Evolutionary conservation across 352 stramenopile genomes (phyloP), one percentile per base, ranked within the genome.

Genomic region (Phytophthora brassicae): DNA sequence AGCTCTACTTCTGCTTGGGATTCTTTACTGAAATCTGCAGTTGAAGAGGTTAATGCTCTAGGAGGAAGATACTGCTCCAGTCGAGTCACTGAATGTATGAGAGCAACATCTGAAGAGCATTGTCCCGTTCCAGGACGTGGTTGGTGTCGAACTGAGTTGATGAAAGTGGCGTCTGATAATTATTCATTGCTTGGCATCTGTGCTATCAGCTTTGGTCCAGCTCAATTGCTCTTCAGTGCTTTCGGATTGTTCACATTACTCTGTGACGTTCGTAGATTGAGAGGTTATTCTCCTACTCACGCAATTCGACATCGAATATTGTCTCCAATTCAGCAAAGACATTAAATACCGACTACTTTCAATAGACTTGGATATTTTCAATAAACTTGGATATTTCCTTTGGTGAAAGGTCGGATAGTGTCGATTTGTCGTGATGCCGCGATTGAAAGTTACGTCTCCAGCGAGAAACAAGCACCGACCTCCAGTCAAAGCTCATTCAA

Each of bases 181-280:
- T 86, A 83, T 55, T 71, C 63, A 9, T 31, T 87, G 4, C 67
- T 89, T 1, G 68, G 77, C 0, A 64, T 72, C 1, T 83, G 77
- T 31, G 70, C 75, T 0, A 60, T 91, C 44, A 56, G 66, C 1
- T 47, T 91, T 3, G 79, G 81, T 19, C 23, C 31, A 8, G 41
- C 56, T n/a, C 72, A 91, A 70, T 20, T 88, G 0, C 12, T 89
- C 2, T 81, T 77, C 22, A 78, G 68, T 4, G 16, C 63, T 0
- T 74, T 91, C 7, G 70, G 71, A 17, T 17, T 88, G 3, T 87
- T 87, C 57, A 89, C 79, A 0, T 45, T 91, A 3, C 55, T 89
- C 14, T 89, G 72, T 38, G 81, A 91, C 23, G 70, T 88, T 35
- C 75, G 81, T 3, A 74, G 82, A 59, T 38, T 79, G 1, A 64